These are phyloP conservation scores for Phaseolus lunatus DNA, from an alignment of 306 rosid genomes.

Conservation along the genomic window DNA sequence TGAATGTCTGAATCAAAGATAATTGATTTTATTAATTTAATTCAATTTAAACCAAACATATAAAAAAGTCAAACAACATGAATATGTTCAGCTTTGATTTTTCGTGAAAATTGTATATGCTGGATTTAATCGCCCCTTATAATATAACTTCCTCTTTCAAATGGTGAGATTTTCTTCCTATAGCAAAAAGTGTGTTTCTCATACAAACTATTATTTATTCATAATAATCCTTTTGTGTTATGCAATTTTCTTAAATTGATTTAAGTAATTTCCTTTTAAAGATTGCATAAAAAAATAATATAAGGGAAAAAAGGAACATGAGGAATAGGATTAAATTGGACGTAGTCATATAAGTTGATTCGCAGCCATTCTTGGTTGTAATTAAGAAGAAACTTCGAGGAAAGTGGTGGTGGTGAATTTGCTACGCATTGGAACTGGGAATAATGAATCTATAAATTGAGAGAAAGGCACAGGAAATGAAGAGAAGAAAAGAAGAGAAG, in stretches of 20 bases:
- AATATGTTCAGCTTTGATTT: not conserved
- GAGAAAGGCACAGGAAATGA: not conserved
- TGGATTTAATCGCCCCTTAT: not conserved
- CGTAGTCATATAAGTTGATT: constrained; percentile 40
- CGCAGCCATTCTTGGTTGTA: not conserved
- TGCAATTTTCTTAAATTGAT: not conserved
- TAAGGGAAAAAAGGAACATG: not conserved
- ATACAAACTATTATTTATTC: not conserved
- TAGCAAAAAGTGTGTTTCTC: too few species aligned
- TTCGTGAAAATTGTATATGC: not conserved
- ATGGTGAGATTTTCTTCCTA: not conserved
- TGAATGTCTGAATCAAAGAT: not conserved
- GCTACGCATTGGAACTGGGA: constrained; percentile 8
- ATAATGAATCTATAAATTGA: constrained; percentile 41
- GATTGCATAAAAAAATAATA: not conserved
- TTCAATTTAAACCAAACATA: not conserved
- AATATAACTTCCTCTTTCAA: not conserved
- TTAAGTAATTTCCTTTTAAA: not conserved
- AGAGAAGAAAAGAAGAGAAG: not conserved
- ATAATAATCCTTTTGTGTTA: not conserved
- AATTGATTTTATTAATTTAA: not conserved
- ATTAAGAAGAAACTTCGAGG: constrained; percentile 40
- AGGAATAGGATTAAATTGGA: constrained; percentile 38
- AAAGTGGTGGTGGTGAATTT: constrained; percentile 18
- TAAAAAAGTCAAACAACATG: not conserved